A percentile compares a stretch with the other conserved stretches of the same genome.
phyloP scores from a whole-genome alignment of 306 rosid species.

The Vigna trinervia region DNA sequence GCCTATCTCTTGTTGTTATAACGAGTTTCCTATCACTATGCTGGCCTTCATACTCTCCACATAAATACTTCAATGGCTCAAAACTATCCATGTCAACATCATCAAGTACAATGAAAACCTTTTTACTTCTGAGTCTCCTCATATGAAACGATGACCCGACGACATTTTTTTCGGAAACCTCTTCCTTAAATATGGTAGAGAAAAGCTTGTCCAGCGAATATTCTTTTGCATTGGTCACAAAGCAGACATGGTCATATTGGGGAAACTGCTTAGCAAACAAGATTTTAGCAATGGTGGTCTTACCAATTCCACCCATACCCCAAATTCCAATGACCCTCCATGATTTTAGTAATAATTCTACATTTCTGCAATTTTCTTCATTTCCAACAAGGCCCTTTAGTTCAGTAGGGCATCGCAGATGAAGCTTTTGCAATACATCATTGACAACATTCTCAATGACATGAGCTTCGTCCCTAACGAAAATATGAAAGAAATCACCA shows the following conservation, averaged over 20 bases:
- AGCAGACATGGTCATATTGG: slow-evolving; percentile 31
- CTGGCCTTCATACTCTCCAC: not conserved
- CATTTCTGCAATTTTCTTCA: not conserved
- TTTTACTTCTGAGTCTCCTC: slow-evolving; percentile 18
- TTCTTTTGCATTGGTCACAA: not conserved
- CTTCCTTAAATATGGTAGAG: slow-evolving; percentile 13
- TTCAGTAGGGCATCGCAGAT: not conserved
- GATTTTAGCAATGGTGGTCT: slow-evolving; percentile 43
- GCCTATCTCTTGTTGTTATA: slow-evolving; percentile 27
- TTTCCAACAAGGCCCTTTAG: slow-evolving; percentile 7
- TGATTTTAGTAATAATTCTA: not conserved
- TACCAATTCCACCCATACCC: slow-evolving; percentile 49
- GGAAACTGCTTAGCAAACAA: slow-evolving; percentile 33
- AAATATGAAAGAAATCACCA: not conserved
- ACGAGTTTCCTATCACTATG: slow-evolving; percentile 13
- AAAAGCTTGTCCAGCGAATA: slow-evolving; percentile 24
- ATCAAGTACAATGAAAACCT: slow-evolving; percentile 41
- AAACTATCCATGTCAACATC: slow-evolving; percentile 5
- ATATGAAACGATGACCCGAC: not conserved
- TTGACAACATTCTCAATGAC: slow-evolving; percentile 29
- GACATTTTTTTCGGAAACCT: not conserved
- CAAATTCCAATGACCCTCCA: slow-evolving; percentile 40
- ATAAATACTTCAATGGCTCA: not conserved
- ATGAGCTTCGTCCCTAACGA: slow-evolving; percentile 21
- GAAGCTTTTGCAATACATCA: slow-evolving; percentile 8